A percentile compares a stretch with the other conserved stretches of the same genome.
These are phyloP conservation scores for Fusarium cicatricum DNA, from an alignment of 2,329 filamentous ascomycete genomes.

Conservation along the genomic window DNA sequence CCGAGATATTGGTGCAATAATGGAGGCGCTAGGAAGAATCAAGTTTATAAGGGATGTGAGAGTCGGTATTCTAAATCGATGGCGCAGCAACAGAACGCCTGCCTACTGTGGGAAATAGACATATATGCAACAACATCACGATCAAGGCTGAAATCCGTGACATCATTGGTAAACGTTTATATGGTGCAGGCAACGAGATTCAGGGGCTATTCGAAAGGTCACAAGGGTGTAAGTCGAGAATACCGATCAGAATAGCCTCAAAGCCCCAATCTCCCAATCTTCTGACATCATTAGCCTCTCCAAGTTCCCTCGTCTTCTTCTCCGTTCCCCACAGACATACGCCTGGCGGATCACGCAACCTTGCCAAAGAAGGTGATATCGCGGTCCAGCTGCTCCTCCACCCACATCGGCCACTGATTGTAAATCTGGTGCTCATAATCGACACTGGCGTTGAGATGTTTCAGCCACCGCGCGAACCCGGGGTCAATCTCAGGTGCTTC, in stretches of 20 bases:
- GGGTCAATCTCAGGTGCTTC: conserved; percentile 45
- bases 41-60: too few relatives aligned
- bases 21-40: background rate
- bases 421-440: conserved; percentile 54
- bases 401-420: conserved; percentile 64
- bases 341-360: background rate
- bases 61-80: background rate
- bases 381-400: conserved; percentile 57
- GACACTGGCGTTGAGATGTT: conserved; percentile 58
- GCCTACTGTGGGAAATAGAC: background rate
- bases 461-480: conserved; percentile 60
- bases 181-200: background rate
- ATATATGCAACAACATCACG: background rate
- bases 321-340: background rate
- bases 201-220: background rate
- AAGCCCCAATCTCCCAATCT: background rate
- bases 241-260: conserved; percentile 4
- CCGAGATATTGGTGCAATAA: background rate
- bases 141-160: background rate
- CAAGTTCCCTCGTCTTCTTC: background rate
- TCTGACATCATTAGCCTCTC: background rate
- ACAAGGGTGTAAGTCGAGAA: background rate
- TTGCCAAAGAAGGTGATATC: conserved; percentile 58
- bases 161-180: background rate
- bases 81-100: conserved; percentile 3